A percentile compares a stretch with the other conserved stretches of the same genome.
These are phyloP conservation scores for Phytophthora capsici DNA, from an alignment of 352 stramenopile genomes.

Conservation along the genomic window DNA sequence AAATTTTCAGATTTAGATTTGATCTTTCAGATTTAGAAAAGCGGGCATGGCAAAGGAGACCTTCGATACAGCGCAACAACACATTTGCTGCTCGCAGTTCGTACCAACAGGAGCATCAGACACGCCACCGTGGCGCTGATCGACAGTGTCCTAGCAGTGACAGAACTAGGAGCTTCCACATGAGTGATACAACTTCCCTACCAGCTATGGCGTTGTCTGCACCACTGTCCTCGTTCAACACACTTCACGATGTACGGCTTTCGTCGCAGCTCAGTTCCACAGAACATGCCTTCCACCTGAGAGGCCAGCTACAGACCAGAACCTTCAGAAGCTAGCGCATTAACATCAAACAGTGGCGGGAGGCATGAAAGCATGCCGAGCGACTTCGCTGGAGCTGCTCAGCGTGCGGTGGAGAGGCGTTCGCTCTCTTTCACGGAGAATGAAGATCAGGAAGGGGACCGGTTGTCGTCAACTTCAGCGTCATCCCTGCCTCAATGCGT, in stretches of 20 bases:
- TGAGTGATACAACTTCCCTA: conserved; percentile 26
- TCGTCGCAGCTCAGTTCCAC: conserved; percentile 31
- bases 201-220: conserved; percentile 28
- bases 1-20: no score
- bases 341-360: conserved; percentile 1
- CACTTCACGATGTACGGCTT: conserved; percentile 26
- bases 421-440: conserved; percentile 40
- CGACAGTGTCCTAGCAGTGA: conserved; percentile 24
- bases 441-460: conserved; percentile 31
- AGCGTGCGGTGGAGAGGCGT: conserved; percentile 24
- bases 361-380: conserved; percentile 35
- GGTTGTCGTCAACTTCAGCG: conserved; percentile 30
- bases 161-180: conserved; percentile 15
- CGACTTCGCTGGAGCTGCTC: conserved; percentile 14
- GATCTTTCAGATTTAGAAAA: no score
- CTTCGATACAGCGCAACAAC: conserved; percentile 30
- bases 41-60: conserved; percentile 20
- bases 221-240: conserved; percentile 14
- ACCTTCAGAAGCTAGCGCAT: conserved; percentile 9
- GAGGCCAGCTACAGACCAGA: conserved; percentile 18
- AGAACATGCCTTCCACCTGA: conserved; percentile 34
- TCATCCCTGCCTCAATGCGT: conserved; percentile 42
- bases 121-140: conserved; percentile 9
- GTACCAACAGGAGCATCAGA: conserved; percentile 33
- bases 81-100: conserved; percentile 35